phyloP scores from a whole-genome alignment of 768 basidiomycete genomes.

The Podaxis pistillaris region DNA sequence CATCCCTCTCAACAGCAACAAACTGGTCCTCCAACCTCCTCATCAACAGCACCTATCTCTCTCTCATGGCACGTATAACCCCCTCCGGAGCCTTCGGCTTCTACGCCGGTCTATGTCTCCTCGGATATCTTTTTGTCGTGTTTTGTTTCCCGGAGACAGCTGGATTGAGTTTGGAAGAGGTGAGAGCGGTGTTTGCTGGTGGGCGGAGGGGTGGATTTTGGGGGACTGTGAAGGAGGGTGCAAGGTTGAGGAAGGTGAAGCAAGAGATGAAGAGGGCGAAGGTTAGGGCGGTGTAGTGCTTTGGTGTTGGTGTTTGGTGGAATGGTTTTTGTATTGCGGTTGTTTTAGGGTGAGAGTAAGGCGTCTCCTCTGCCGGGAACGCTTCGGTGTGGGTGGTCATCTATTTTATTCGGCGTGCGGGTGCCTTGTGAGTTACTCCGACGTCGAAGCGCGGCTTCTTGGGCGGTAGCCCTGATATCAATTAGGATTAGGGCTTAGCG shows the following conservation, averaged over 20 bases:
- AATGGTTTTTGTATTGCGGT: too few species aligned
- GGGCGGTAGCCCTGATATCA: too few species aligned
- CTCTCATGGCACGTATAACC: slow-evolving; percentile 71
- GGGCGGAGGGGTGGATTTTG: slow-evolving; percentile 52
- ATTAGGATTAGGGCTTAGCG: too few species aligned
- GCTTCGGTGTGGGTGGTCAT: too few species aligned
- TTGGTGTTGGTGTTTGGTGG: not conserved
- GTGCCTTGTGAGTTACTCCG: too few species aligned
- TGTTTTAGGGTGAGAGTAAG: too few species aligned
- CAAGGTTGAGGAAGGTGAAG: slow-evolving; percentile 46
- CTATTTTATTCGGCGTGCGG: too few species aligned
- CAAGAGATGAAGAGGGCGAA: slow-evolving; percentile 35
- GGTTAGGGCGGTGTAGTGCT: not conserved
- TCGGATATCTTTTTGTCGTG: slow-evolving; percentile 68
- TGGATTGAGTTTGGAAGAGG: slow-evolving; percentile 69
- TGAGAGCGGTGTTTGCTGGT: slow-evolving; percentile 55
- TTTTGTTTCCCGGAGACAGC: slow-evolving; percentile 80
- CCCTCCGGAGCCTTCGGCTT: slow-evolving; percentile 76
- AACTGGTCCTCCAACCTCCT: slow-evolving; percentile 80
- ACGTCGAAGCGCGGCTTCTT: too few species aligned
- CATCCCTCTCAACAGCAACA: slow-evolving; percentile 69
- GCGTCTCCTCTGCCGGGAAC: too few species aligned
- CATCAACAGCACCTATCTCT: slow-evolving; percentile 78
- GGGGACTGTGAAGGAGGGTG: slow-evolving; percentile 54
- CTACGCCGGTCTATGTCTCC: slow-evolving; percentile 69